Evolutionary conservation across 73 alveolate genomes (phyloP).

Genomic region (Breviolum minutum): DNA sequence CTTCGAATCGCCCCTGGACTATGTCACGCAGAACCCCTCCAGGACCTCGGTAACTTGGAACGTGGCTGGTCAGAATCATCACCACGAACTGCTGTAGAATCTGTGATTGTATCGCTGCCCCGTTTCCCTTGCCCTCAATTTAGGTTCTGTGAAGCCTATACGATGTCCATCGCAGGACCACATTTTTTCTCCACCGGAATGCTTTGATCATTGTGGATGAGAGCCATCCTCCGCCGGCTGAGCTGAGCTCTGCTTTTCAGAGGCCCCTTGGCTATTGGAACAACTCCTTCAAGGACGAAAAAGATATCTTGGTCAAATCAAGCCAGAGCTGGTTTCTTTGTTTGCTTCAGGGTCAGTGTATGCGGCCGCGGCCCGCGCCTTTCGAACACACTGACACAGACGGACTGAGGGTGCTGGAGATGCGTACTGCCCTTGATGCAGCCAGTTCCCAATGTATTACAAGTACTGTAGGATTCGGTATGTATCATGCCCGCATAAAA

Average conservation of each 20-base stretch:
- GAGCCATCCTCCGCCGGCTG: slow-evolving; percentile 25
- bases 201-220: slow-evolving; percentile 46
- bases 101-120: too few species aligned
- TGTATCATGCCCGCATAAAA: too few species aligned
- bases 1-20: slow-evolving; percentile 43
- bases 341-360: too few species aligned
- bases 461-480: too few species aligned
- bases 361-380: too few species aligned
- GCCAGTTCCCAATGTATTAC: too few species aligned
- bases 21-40: slow-evolving; percentile 13
- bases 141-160: too few species aligned
- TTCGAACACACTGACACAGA: too few species aligned
- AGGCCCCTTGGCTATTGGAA: neutral
- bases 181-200: slow-evolving; percentile 40
- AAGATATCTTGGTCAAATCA: neutral
- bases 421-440: too few species aligned
- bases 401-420: too few species aligned
- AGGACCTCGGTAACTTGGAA: neutral
- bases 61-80: neutral
- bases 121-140: too few species aligned
- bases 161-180: slow-evolving; percentile 7
- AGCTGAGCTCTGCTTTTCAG: slow-evolving; percentile 45
- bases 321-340: too few species aligned
- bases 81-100: neutral
- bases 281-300: neutral